Evolutionary conservation across 176 grass and related monocot species (phyloP).

Genomic region (Musa schizocarpa): DNA sequence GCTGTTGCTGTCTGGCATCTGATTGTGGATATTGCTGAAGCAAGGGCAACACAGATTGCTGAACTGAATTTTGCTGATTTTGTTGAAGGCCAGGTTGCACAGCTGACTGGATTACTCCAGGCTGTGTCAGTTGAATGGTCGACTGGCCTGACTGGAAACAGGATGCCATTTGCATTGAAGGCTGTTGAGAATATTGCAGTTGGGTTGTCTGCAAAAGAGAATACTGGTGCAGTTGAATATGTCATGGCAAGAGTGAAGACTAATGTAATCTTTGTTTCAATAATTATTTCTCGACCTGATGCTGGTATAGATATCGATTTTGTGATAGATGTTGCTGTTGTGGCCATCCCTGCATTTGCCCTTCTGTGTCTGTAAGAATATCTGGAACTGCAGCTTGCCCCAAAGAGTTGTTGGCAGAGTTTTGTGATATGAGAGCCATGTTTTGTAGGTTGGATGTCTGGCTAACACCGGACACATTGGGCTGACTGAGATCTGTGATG

Average conservation of each 20-base stretch:
- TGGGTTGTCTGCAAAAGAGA: conserved; percentile 60
- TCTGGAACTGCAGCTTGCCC: conserved; percentile 38
- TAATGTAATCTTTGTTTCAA: conserved; percentile 56
- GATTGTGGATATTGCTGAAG: conserved; percentile 58
- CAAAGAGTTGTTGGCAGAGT: conserved; percentile 40
- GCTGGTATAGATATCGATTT: conserved; percentile 57
- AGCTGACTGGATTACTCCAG: conserved; percentile 47
- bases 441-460: conserved; percentile 56
- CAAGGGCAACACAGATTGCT: conserved; percentile 52
- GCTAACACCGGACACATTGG: conserved; percentile 28
- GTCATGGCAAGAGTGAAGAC: conserved; percentile 41
- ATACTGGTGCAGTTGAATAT: conserved; percentile 53
- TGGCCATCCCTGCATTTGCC: conserved; percentile 56
- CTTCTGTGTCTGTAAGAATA: conserved; percentile 61
- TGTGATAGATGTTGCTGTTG: conserved; percentile 52
- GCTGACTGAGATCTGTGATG: conserved; percentile 35
- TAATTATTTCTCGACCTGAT: conserved; percentile 39
- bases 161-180: conserved; percentile 60
- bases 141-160: conserved; percentile 51
- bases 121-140: conserved; percentile 40
- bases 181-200: conserved; percentile 59
- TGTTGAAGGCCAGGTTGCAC: conserved; percentile 42
- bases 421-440: conserved; percentile 36
- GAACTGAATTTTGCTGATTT: conserved; percentile 52
- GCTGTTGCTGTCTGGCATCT: conserved; percentile 55